Conservation (phyloP, 177 flowering plant genomes). For the Vitis hybrid region DNA sequence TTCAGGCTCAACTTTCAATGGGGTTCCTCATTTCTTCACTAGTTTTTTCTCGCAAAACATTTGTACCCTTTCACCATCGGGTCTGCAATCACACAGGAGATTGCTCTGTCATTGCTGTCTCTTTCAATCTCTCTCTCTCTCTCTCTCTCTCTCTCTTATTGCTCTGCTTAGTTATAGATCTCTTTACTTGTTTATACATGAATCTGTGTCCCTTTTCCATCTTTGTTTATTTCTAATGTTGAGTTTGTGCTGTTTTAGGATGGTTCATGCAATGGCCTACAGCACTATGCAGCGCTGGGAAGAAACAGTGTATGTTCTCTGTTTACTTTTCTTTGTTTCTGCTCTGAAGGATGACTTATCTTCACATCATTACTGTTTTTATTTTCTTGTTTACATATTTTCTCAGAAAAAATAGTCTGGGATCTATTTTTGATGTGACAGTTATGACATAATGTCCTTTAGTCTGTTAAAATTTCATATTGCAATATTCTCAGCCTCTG, state of each 20-base stretch:
- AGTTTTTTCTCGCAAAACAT: no score
- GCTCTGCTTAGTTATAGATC: no score
- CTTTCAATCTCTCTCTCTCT: no score
- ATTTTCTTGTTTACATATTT: not conserved
- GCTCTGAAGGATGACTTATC: not conserved
- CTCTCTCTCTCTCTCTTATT: no score
- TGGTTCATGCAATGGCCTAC: conserved; percentile 98
- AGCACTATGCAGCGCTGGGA: conserved; percentile 98
- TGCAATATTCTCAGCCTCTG: not conserved
- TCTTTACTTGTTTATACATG: no score
- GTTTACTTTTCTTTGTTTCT: not conserved
- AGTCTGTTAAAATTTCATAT: not conserved
- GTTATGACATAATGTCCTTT: no score
- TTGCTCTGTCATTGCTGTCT: no score
- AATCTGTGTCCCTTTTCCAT: not conserved
- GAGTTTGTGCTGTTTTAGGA: conserved; percentile 43
- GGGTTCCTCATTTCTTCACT: no score
- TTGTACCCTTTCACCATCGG: no score
- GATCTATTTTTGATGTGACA: not conserved
- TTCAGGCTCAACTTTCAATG: no score
- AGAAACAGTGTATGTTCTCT: conserved; percentile 72
- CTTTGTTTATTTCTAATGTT: not conserved
- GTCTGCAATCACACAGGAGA: no score
- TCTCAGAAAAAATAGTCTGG: not conserved
- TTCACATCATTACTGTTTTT: not conserved